Evolutionary conservation across 352 stramenopile genomes (phyloP).

Genomic region (Phytopythium boreale): DNA sequence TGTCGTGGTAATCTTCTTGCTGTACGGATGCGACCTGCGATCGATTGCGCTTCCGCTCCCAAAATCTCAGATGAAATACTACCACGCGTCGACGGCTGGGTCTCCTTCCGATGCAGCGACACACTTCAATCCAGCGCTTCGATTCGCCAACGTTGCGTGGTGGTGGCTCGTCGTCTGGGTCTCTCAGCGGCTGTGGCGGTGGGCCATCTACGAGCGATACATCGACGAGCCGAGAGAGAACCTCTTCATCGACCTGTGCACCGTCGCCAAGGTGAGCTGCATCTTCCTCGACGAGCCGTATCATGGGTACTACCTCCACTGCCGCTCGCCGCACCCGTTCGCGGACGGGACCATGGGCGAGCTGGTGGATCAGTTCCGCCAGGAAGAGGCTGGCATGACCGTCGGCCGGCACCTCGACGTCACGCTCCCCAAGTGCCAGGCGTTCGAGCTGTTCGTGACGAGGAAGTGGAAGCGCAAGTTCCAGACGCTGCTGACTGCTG

Average conservation of each 20-base stretch:
- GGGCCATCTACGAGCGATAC: constrained; percentile 82
- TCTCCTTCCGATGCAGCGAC: constrained; percentile 20
- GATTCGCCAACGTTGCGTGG: constrained; percentile 87
- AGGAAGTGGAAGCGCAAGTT: constrained; percentile 85
- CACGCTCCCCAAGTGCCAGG: constrained; percentile 79
- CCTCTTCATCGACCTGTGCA: constrained; percentile 94
- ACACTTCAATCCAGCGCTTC: constrained; percentile 82
- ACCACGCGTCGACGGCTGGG: constrained; percentile 4
- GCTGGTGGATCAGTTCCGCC: constrained; percentile 87
- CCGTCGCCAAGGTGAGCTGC: constrained; percentile 91
- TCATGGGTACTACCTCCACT: constrained; percentile 95
- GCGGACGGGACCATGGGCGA: constrained; percentile 93
- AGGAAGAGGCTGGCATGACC: constrained; percentile 87
- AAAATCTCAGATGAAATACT: constrained; percentile 43
- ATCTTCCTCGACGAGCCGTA: constrained; percentile 91
- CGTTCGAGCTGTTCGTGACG: constrained; percentile 92
- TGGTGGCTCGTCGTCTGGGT: constrained; percentile 79
- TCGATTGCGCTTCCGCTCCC: constrained; percentile 53
- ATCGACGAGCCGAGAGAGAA: constrained; percentile 62
- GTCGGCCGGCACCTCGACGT: constrained; percentile 83
- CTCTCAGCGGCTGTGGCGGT: constrained; percentile 87
- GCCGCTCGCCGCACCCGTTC: constrained; percentile 90
- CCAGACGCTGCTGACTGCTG: constrained; percentile 43
- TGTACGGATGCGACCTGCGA: constrained; percentile 72
- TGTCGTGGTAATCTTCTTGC: constrained; percentile 83